A percentile compares a stretch with the other conserved stretches of the same genome.
phyloP scores from a whole-genome alignment of 805 yeast species.

The Candida methanosorbosa region DNA sequence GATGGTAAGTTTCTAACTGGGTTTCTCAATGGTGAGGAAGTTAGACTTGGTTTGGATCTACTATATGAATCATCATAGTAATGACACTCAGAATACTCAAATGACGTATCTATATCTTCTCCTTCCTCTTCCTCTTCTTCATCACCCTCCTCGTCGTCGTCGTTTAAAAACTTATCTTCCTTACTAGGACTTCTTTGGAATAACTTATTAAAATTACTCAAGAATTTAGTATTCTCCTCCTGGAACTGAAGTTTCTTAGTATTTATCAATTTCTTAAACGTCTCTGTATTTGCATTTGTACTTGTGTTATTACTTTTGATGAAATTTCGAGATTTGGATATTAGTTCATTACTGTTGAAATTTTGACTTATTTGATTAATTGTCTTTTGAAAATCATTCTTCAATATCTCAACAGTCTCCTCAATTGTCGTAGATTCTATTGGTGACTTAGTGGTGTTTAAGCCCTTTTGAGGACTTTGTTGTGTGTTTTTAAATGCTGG shows the following conservation, averaged over 20 bases:
- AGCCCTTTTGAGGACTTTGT: too few relatives aligned
- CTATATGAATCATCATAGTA: conserved; percentile 9
- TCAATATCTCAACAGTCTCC: neutral
- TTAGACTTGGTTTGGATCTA: too few relatives aligned
- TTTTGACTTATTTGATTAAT: neutral
- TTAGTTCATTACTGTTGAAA: conserved; percentile 1
- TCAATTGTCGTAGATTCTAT: neutral
- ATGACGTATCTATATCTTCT: neutral
- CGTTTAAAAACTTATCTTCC: neutral
- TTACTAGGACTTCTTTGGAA: neutral
- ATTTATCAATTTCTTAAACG: neutral
- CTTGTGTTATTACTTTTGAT: too few relatives aligned
- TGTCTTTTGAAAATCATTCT: conserved; percentile 1
- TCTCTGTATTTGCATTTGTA: too few relatives aligned
- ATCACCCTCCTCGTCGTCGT: neutral
- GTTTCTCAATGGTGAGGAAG: too few relatives aligned
- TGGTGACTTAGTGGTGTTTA: neutral
- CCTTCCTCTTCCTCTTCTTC: conserved; percentile 1
- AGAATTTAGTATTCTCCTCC: too few relatives aligned
- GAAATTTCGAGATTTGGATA: neutral
- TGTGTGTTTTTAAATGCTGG: too few relatives aligned
- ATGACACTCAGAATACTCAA: conserved; percentile 15
- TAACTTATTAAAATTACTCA: too few relatives aligned
- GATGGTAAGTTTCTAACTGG: too few relatives aligned
- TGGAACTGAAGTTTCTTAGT: neutral